These are phyloP conservation scores for Tetrahymena borealis DNA, from an alignment of 73 alveolate species.

Conservation along the genomic window DNA sequence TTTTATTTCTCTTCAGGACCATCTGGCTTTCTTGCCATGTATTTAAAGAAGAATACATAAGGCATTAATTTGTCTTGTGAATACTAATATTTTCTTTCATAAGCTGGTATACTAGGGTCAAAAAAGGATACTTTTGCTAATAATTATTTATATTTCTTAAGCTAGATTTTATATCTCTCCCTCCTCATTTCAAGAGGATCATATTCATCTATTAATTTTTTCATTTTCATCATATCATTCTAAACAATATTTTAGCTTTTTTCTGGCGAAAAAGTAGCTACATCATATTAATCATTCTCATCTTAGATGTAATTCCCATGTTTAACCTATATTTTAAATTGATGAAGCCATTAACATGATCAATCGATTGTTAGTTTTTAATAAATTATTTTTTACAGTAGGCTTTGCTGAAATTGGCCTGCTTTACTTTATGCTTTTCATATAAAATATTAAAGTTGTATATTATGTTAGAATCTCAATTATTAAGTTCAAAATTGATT, in stretches of 20 bases:
- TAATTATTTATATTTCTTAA: not conserved
- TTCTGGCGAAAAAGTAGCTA: not conserved
- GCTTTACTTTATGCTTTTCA: not conserved
- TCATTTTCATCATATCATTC: not conserved
- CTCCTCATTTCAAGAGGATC: not conserved
- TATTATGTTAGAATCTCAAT: not conserved
- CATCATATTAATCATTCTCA: not conserved
- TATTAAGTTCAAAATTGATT: not conserved
- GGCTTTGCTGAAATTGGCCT: not conserved
- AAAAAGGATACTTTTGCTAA: conserved; percentile 17
- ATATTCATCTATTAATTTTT: not conserved
- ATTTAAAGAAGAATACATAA: conserved; percentile 30
- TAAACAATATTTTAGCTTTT: not conserved
- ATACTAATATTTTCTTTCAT: conserved; percentile 11
- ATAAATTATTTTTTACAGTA: no score
- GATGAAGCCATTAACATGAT: no score
- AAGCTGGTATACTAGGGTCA: not conserved
- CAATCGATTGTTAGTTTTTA: no score
- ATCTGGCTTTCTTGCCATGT: conserved; percentile 30
- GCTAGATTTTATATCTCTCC: not conserved
- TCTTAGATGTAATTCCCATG: not conserved
- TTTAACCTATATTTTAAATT: no score
- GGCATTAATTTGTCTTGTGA: conserved; percentile 32
- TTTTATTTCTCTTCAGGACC: conserved; percentile 46
- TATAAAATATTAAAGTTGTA: not conserved